Conservation (phyloP, 2,329 filamentous ascomycete genomes). For the Clonostachys rosea region DNA sequence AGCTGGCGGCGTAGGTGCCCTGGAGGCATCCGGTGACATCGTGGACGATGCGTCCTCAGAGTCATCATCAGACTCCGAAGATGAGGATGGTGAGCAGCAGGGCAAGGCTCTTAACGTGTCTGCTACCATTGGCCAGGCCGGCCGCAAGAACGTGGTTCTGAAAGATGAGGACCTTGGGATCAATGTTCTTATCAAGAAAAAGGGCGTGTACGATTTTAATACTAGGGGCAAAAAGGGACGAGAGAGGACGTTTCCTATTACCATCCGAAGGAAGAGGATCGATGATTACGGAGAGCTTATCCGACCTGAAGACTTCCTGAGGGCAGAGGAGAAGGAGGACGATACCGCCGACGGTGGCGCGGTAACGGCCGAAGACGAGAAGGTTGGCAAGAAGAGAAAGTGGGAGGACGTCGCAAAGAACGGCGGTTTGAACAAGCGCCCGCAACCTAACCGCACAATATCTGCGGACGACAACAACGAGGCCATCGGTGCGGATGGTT, state of each 20-base stretch:
- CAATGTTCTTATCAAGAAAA: constrained; percentile 83
- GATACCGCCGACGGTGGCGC: constrained; percentile 52
- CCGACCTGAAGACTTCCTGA: constrained; percentile 86
- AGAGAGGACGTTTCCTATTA: constrained; percentile 87
- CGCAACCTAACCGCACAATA: constrained; percentile 36
- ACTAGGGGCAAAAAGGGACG: constrained; percentile 86
- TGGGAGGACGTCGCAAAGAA: constrained; percentile 67
- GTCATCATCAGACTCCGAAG: constrained; percentile 80
- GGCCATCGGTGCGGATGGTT: constrained; percentile 24
- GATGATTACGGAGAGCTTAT: constrained; percentile 96
- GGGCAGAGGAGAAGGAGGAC: constrained; percentile 84
- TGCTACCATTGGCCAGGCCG: constrained; percentile 76
- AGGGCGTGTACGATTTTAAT: constrained; percentile 90
- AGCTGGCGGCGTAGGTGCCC: constrained; percentile 57
- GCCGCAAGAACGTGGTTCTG: constrained; percentile 78
- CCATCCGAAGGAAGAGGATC: constrained; percentile 70
- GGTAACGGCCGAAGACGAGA: constrained; percentile 44
- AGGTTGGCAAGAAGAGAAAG: constrained; percentile 86
- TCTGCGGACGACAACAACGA: constrained; percentile 41
- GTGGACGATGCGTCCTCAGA: constrained; percentile 84
- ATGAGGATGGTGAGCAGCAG: constrained; percentile 85
- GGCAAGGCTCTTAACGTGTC: constrained; percentile 89
- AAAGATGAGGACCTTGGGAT: constrained; percentile 89
- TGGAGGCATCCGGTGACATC: constrained; percentile 68
- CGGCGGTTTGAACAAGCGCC: constrained; percentile 52